Evolutionary conservation across 331 rosid genomes (phyloP).

Genomic region (Acacia pycnantha): DNA sequence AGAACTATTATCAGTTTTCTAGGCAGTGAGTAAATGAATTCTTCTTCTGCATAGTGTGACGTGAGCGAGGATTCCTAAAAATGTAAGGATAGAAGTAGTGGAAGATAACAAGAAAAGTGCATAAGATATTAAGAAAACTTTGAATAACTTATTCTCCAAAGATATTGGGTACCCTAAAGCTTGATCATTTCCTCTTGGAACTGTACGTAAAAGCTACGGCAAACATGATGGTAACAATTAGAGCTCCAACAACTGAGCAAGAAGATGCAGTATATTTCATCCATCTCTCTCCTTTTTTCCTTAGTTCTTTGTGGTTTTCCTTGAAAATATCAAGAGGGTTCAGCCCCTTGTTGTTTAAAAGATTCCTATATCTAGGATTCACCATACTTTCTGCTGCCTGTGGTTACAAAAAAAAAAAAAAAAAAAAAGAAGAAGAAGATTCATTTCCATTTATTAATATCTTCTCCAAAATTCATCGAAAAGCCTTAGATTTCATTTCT

Average conservation of each 20-base stretch:
- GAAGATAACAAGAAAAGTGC: background rate
- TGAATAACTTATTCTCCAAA: background rate
- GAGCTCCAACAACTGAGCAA: background rate
- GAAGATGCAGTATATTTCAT: background rate
- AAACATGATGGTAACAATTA: background rate
- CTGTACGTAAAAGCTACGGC: constrained; percentile 6
- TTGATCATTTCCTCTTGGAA: background rate
- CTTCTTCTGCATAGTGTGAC: background rate
- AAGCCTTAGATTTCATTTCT: too few relatives aligned
- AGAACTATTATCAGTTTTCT: background rate
- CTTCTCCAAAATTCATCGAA: too few relatives aligned
- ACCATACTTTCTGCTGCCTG: background rate
- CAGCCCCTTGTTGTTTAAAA: background rate
- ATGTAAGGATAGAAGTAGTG: background rate
- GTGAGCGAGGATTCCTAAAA: background rate
- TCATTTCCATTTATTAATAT: background rate
- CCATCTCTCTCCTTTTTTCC: background rate
- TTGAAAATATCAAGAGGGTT: background rate
- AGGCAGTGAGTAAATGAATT: background rate
- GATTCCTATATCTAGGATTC: background rate
- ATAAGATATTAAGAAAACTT: background rate
- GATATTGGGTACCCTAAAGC: background rate
- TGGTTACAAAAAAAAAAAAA: background rate
- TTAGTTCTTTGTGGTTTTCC: background rate
- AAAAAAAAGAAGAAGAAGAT: too few relatives aligned